Evolutionary conservation across 225 moss, liverwort and hornwort species (phyloP).

Genomic region (Bryum argenteum): DNA sequence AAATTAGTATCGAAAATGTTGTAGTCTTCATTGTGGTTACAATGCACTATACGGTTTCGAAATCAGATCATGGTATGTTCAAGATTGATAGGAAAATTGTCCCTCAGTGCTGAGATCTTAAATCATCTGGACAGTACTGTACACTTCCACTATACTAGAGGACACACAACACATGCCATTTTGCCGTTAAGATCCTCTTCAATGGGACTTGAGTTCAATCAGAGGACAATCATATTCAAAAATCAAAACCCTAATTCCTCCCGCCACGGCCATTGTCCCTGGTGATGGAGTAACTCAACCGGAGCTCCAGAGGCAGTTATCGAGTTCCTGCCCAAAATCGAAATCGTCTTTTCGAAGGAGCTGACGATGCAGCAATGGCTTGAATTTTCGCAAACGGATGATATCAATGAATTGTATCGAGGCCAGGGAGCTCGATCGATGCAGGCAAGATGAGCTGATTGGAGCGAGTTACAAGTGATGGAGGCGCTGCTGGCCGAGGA

Average conservation of each 20-base stretch:
- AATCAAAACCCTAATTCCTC: slow-evolving; percentile 20
- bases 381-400: not conserved
- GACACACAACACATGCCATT: no score
- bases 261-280: slow-evolving; percentile 4
- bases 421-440: not conserved
- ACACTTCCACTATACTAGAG: no score
- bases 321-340: not conserved
- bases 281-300: no score
- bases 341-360: not conserved
- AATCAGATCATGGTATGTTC: no score
- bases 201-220: not conserved
- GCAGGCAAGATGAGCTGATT: not conserved
- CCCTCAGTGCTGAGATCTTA: no score
- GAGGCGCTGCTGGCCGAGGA: slow-evolving; percentile 39
- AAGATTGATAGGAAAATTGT: no score
- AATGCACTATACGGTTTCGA: no score
- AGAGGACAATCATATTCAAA: not conserved
- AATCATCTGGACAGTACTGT: no score
- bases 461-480: slow-evolving; percentile 24
- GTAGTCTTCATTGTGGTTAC: no score
- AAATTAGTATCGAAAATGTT: no score
- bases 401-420: not conserved
- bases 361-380: not conserved
- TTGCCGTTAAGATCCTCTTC: no score
- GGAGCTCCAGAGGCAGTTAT: slow-evolving; percentile 19